phyloP scores from a whole-genome alignment of 2,329 filamentous ascomycete species.

The Beauveria bassiana region DNA sequence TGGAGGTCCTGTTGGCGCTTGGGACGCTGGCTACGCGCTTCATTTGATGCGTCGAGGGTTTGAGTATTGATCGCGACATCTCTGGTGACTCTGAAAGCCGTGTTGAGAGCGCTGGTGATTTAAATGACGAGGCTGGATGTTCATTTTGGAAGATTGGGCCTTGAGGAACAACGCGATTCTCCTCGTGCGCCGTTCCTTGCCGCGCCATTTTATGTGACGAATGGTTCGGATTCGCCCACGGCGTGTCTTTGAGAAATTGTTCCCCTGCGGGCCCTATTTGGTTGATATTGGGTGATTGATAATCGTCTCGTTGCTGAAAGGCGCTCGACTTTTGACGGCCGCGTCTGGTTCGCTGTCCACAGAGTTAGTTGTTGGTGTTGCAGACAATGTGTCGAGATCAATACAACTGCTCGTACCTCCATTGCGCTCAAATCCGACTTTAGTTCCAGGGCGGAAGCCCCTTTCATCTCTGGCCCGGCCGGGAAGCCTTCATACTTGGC shows the following conservation, averaged over 20 bases:
- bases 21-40: constrained; percentile 27
- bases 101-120: constrained; percentile 21
- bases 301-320: constrained; percentile 37
- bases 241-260: constrained; percentile 80
- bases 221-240: constrained; percentile 87
- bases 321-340: constrained; percentile 29
- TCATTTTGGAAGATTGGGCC: constrained; percentile 10
- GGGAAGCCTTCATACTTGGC: constrained; percentile 96
- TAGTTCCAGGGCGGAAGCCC: constrained; percentile 64
- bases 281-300: constrained; percentile 39
- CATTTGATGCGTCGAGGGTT: constrained; percentile 24
- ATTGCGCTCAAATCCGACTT: constrained; percentile 87
- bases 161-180: constrained; percentile 3
- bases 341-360: constrained; percentile 25
- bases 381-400: not conserved
- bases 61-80: constrained; percentile 30
- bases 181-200: constrained; percentile 18
- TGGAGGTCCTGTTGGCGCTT: constrained; percentile 25
- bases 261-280: constrained; percentile 64
- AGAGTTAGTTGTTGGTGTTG: not conserved
- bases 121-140: not conserved
- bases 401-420: constrained; percentile 46
- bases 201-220: constrained; percentile 52
- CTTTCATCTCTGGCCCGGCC: constrained; percentile 76
- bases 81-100: constrained; percentile 36